A percentile compares a stretch with the other conserved stretches of the same genome.
These are phyloP conservation scores for Fabrea salina DNA, from an alignment of 169 alveolate genomes.

Conservation along the genomic window DNA sequence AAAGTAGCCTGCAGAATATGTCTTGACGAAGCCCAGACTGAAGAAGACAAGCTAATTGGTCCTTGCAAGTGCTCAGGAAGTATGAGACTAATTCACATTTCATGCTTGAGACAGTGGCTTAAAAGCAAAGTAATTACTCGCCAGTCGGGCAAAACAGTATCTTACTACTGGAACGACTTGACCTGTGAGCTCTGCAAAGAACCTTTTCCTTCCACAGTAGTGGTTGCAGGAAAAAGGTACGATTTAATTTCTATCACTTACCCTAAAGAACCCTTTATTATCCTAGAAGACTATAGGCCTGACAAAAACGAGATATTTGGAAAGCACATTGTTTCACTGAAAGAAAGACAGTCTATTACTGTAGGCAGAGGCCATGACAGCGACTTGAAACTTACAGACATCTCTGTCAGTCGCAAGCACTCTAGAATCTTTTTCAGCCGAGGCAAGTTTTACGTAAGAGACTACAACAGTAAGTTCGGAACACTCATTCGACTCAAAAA, in stretches of 20 bases:
- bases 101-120: constrained; percentile 93
- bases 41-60: constrained; percentile 81
- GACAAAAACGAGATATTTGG: constrained; percentile 52
- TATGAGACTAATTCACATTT: constrained; percentile 91
- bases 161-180: neutral
- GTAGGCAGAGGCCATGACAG: constrained; percentile 98
- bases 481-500: constrained; percentile 82
- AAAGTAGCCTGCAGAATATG: constrained; percentile 10
- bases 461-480: constrained; percentile 98
- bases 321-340: constrained; percentile 76
- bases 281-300: constrained; percentile 20
- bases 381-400: constrained; percentile 96
- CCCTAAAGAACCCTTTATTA: neutral
- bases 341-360: constrained; percentile 71
- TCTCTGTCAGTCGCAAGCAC: constrained; percentile 96
- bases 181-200: constrained; percentile 13
- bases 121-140: neutral
- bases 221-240: too few species aligned
- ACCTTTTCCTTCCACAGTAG: neutral
- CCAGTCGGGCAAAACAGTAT: neutral
- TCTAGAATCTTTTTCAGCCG: constrained; percentile 89
- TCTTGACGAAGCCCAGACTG: neutral
- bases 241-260: neutral
- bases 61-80: constrained; percentile 94
- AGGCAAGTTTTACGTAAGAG: constrained; percentile 92